These are phyloP conservation scores for Begonia masoniana DNA, from an alignment of 306 rosid genomes.

Conservation along the genomic window DNA sequence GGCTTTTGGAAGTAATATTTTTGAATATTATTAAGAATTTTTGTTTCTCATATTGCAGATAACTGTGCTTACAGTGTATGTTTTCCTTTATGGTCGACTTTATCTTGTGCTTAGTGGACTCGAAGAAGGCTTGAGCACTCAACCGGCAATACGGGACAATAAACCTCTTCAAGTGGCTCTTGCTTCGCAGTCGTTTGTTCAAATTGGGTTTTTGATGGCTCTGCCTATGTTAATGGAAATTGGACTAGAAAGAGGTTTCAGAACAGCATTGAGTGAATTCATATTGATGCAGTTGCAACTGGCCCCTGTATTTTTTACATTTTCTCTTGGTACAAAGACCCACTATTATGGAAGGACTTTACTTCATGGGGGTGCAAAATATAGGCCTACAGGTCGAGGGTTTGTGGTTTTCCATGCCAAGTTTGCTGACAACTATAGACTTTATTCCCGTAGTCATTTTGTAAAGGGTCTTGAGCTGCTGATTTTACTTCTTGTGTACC, in stretches of 20 bases:
- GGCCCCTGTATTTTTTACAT: constrained; percentile 94
- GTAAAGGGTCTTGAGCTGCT: constrained; percentile 95
- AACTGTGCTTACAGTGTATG: constrained; percentile 83
- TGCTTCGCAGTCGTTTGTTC: constrained; percentile 92
- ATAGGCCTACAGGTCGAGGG: constrained; percentile 92
- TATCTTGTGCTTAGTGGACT: constrained; percentile 96
- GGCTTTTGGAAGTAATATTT: background rate
- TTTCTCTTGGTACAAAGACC: constrained; percentile 92
- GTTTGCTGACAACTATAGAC: constrained; percentile 96
- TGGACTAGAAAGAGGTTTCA: constrained; percentile 93
- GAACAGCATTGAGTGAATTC: constrained; percentile 92
- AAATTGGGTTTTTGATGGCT: constrained; percentile 91
- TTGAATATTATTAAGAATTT: background rate
- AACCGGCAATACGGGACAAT: constrained; percentile 72
- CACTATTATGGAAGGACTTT: constrained; percentile 95
- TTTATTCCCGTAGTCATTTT: constrained; percentile 95
- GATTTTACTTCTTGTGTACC: constrained; percentile 77
- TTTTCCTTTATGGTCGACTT: constrained; percentile 94
- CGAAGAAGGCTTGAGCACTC: constrained; percentile 74
- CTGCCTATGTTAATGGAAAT: constrained; percentile 98
- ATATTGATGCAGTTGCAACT: constrained; percentile 89
- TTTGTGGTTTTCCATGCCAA: constrained; percentile 98
- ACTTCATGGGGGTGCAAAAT: constrained; percentile 97
- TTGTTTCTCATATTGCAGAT: constrained; percentile 40
- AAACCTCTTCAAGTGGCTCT: constrained; percentile 98